Base-by-base conservation (phyloP, 495 filamentous ascomycete genomes). In the Xylaria curta region DNA sequence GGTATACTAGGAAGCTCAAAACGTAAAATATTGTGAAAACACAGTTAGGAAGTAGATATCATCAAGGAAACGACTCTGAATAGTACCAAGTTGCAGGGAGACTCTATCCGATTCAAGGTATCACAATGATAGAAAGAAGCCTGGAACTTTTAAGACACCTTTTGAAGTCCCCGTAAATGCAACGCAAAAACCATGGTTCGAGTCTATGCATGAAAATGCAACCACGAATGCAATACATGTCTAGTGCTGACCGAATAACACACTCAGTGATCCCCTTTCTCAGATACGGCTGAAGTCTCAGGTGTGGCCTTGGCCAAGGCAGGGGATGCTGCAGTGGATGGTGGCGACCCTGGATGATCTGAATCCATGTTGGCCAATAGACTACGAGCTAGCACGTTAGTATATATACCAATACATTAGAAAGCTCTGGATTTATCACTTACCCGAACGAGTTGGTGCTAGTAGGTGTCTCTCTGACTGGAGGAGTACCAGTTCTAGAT, bases 371-470 rank as follows among this genome's bases (percentile, higher is more conserved):
- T 85, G 76, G 84, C 83, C 69, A 86, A 81, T 72, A 85, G 78
- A 77, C 84, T 86, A 70, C 72, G 60, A 76, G 75, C 75, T 13
- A n/a, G 47, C 13, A 65, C 63, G 44, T 71, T 70, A 74, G 31
- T 17, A 68, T 67, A 74, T 64, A 24, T 5, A 36, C 17, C 24
- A 31, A 54, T 5, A 28, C 9, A 63, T 8, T 17, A 24, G n/a
- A 15, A 17, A n/a, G 54, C 28, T 66, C 72, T 6, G 2, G n/a
- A 28, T 15, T 54, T 75, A 61, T 61, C 64, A 83, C 89, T 84
- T 85, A 97, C 96, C 93, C 94, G 86, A 96, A 99, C 74, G 94
- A 90, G 83, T 98, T 99, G 66, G 70, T 91, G 90, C 46, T 91
- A 87, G 47, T 89, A 85, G 60, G 91, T 81, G 89, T 87, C 74